A percentile compares a stretch with the other conserved stretches of the same genome.
These are phyloP conservation scores for Centaurea solstitialis DNA, from an alignment of 129 eudicot genomes.

Conservation along the genomic window DNA sequence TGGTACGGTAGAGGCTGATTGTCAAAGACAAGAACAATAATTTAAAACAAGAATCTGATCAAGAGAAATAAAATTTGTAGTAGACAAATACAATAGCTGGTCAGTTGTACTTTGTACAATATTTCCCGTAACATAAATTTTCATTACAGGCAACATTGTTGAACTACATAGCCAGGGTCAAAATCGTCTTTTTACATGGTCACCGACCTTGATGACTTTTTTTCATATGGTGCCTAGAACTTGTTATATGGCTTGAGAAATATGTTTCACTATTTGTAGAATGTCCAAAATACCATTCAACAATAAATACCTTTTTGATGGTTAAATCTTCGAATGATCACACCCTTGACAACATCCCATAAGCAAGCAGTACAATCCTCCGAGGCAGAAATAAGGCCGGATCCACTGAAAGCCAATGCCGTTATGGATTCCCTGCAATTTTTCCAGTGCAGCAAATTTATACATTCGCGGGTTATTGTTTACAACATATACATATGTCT, in stretches of 20 bases:
- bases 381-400: slow-evolving; percentile 48
- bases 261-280: background rate
- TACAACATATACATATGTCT: background rate
- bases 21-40: background rate
- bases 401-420: slow-evolving; percentile 35
- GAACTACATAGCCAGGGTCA: background rate
- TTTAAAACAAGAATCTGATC: background rate
- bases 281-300: background rate
- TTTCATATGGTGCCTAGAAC: background rate
- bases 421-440: slow-evolving; percentile 40
- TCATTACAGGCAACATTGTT: background rate
- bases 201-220: background rate
- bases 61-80: background rate
- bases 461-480: background rate
- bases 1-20: background rate
- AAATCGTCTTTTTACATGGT: background rate
- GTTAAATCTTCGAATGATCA: slow-evolving; percentile 39
- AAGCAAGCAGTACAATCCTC: slow-evolving; percentile 51
- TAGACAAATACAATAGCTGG: background rate
- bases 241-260: background rate
- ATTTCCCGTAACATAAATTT: too few relatives aligned
- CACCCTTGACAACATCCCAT: slow-evolving; percentile 47
- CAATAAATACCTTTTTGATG: slow-evolving; percentile 38
- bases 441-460: background rate
- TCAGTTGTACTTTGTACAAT: background rate